Evolutionary conservation across 495 filamentous ascomycete species (phyloP), one percentile per base, ranked within the genome.

Genomic region (Penicillium steckii): DNA sequence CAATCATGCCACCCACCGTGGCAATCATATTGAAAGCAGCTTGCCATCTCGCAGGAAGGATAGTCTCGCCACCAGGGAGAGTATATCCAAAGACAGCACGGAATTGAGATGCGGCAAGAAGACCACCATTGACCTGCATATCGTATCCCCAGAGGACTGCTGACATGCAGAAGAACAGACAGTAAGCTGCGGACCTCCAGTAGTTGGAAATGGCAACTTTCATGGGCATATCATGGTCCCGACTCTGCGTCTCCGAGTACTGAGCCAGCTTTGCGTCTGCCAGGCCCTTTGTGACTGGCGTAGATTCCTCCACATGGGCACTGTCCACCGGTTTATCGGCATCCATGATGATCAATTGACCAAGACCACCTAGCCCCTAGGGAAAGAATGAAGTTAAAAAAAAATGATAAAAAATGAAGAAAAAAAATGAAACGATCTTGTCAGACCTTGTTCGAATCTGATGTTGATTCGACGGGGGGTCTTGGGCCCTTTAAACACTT

Each of bases 101-200:
- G 44, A 74, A 74, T 15, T 65, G 52, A 26, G 70, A 67, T 1
- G 71, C 61, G 21, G 60, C 53, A 26, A 74, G 57, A 44, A 71
- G 62, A 1, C 66, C 62, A 1, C 70, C 69, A 32, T 66, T 75
- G 32, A 75, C 61, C 46, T 75, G 71, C 22, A 63, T 66, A 52
- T 75, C 71, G 33, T 73, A 75, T 5, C 69, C 71, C 70, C 70
- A 52, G 8, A 52, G 41, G 5, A 52, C 35, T 13, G 49, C 49
- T 8, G 49, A 52, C 40, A 52, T 44, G 27, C 49, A 52, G 29
- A 52, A 52, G 29, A 52, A 52, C 21, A 52, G 5, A 37, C 49
- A 45, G 49, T 45, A 52, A 4, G 32, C 10, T 17, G 27, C 38
- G 13, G 49, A 30, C 21, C 35, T 45, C 10, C 49, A 43, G 22